Conservation (phyloP, 768 basidiomycete genomes). For the Coprinopsis strossmayeri region DNA sequence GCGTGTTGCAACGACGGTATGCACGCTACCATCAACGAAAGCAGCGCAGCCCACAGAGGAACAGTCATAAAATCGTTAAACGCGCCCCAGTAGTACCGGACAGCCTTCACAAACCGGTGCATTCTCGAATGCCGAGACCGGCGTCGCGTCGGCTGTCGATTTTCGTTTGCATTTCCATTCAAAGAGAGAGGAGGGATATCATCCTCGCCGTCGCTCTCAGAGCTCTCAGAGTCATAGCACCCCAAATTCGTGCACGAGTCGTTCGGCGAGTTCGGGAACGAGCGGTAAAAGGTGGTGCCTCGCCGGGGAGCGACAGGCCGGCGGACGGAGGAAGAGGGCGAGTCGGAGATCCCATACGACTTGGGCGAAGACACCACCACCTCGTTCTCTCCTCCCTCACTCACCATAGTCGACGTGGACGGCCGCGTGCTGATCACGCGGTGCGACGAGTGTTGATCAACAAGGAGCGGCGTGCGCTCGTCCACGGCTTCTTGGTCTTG, state of each 20-base stretch:
- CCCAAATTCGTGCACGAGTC: slow-evolving; percentile 29
- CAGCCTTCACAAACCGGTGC: slow-evolving; percentile 1
- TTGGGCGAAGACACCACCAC: slow-evolving; percentile 5
- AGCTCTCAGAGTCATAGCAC: slow-evolving; percentile 12
- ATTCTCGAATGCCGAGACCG: background rate
- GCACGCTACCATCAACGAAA: slow-evolving; percentile 73
- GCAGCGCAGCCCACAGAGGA: slow-evolving; percentile 75
- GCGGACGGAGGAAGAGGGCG: slow-evolving; percentile 2
- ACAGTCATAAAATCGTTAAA: slow-evolving; percentile 81
- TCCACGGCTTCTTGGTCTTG: slow-evolving; percentile 17
- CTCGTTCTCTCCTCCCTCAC: slow-evolving; percentile 6
- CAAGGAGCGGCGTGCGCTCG: slow-evolving; percentile 32
- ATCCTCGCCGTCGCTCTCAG: slow-evolving; percentile 18
- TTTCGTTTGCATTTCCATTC: background rate
- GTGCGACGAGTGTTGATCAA: background rate
- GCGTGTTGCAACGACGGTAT: slow-evolving; percentile 67
- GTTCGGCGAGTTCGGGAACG: slow-evolving; percentile 58
- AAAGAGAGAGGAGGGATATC: slow-evolving; percentile 10
- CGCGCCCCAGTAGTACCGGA: slow-evolving; percentile 26
- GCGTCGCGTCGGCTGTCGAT: too few relatives aligned
- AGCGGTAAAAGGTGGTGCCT: slow-evolving; percentile 48
- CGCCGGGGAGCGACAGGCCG: slow-evolving; percentile 18
- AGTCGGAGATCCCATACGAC: background rate
- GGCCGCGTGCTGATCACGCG: slow-evolving; percentile 7
- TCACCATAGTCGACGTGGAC: slow-evolving; percentile 10